These are phyloP conservation scores for Syncephalastrum monosporum DNA, from an alignment of 371 early-diverging fungal species.

Conservation along the genomic window DNA sequence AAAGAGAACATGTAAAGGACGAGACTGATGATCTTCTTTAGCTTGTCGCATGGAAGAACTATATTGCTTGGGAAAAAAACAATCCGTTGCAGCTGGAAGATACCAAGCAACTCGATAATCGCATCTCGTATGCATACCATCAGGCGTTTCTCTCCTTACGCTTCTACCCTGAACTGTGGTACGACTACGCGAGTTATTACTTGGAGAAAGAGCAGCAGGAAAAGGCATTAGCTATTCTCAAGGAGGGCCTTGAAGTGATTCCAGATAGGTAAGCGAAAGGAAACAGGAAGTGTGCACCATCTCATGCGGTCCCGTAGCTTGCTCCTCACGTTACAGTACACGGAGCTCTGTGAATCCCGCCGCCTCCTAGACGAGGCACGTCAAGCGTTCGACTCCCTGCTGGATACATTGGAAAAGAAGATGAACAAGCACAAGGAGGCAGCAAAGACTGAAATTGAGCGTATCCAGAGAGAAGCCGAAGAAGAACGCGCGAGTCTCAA, in stretches of 20 bases:
- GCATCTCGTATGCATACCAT: slow-evolving; percentile 85
- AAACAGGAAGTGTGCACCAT: slow-evolving; percentile 5
- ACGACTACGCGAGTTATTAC: slow-evolving; percentile 66
- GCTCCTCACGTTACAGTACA: slow-evolving; percentile 80
- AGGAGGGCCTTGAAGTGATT: slow-evolving; percentile 70
- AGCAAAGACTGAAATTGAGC: slow-evolving; percentile 48
- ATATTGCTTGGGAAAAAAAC: slow-evolving; percentile 87
- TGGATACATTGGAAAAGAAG: slow-evolving; percentile 55
- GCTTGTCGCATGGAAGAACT: slow-evolving; percentile 79
- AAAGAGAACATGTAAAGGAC: not conserved
- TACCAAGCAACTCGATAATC: slow-evolving; percentile 50
- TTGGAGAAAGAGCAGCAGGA: slow-evolving; percentile 64
- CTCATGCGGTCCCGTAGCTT: slow-evolving; percentile 40
- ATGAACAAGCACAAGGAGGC: slow-evolving; percentile 49
- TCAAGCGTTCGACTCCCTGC: slow-evolving; percentile 68
- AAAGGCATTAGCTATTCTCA: slow-evolving; percentile 74
- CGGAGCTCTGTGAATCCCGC: slow-evolving; percentile 81
- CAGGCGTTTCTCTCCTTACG: slow-evolving; percentile 82
- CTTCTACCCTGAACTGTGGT: slow-evolving; percentile 91
- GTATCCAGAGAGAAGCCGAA: slow-evolving; percentile 46
- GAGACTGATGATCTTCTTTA: slow-evolving; percentile 14
- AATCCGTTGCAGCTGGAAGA: slow-evolving; percentile 87
- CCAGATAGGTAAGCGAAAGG: slow-evolving; percentile 63
- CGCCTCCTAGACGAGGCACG: slow-evolving; percentile 71
- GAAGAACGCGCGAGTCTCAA: slow-evolving; percentile 44